Base-by-base conservation (phyloP, 441 rosid genomes). In the Biscutella laevigata region DNA sequence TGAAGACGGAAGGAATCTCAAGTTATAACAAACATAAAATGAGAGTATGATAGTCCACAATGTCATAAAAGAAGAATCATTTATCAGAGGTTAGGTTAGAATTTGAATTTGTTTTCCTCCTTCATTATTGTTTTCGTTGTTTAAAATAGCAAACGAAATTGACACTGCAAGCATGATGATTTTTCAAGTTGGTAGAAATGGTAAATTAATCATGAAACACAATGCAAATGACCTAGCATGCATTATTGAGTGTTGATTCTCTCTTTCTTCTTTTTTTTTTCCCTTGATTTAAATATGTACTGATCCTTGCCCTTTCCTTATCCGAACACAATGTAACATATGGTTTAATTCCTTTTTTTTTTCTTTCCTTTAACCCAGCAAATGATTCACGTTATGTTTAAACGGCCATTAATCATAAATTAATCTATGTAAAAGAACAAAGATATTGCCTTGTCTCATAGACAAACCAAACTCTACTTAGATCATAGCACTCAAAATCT, bases 1-100 rank as follows among this genome's bases (percentile, higher is more conserved):
- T 41, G 12, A 51, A 51, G 66, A 51, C 52, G 17, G 36, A 51
- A 41, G 22, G 52, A 60, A 61, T 50, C 59, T 60, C 51, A 21
- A n/a, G 6, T 48, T n/a, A 10, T 32, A 16, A 22, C 42, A 6
- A 47, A 16, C 44, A 34, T 34, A 16, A 20, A 9, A 36, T 10
- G 37, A 25, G 24, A 6, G 49, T 55, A 22, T 55, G n/a, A 30
- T 30, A n/a, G 39, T 49, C 22, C 28, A 22, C 24, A n/a, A 56
- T 26, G 52, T 33, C 30, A 45, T 36, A 19, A 47, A 28, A 13
- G 12, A 26, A 47, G 9, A 19, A 13, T 9, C 64, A 47, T 38
- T 47, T 47, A 59, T 14, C 1, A 46, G 46, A 36, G 46, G 56
- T 37, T 27, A 59, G 63, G 47, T 47, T 47, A 13, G 47, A 47